A percentile compares a stretch with the other conserved stretches of the same genome.
These are phyloP conservation scores for Dalbergia cultrata DNA, from an alignment of 306 rosid genomes.

Conservation along the genomic window DNA sequence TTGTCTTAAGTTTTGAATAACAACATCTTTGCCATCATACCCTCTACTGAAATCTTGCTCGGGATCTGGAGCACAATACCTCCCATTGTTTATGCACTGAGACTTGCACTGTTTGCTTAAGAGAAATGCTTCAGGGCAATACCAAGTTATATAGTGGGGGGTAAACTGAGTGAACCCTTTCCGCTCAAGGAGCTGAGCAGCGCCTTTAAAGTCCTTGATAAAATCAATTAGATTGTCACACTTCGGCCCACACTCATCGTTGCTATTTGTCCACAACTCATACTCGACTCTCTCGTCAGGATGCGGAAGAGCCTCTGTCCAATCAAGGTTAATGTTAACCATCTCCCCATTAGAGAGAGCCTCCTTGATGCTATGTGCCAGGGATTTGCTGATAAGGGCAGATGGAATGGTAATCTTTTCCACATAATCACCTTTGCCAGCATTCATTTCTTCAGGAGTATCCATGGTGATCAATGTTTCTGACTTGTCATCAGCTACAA, in stretches of 20 bases:
- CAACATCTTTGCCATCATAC: slow-evolving; percentile 96
- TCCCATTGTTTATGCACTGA: slow-evolving; percentile 90
- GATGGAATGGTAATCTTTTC: slow-evolving; percentile 86
- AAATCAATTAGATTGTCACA: slow-evolving; percentile 87
- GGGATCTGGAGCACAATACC: slow-evolving; percentile 98
- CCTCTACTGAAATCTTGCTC: slow-evolving; percentile 93
- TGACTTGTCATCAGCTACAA: slow-evolving; percentile 81
- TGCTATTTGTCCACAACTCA: slow-evolving; percentile 96
- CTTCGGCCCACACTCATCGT: slow-evolving; percentile 92
- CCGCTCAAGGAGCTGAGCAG: slow-evolving; percentile 89
- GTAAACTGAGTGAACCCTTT: slow-evolving; percentile 88
- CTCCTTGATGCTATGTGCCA: slow-evolving; percentile 83
- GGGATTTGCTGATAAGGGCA: slow-evolving; percentile 79
- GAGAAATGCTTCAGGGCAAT: slow-evolving; percentile 84
- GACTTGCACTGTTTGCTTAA: slow-evolving; percentile 87
- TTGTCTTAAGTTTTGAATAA: slow-evolving; percentile 90
- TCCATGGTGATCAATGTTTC: slow-evolving; percentile 95
- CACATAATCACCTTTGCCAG: slow-evolving; percentile 68
- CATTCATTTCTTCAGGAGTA: slow-evolving; percentile 81
- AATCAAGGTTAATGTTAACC: slow-evolving; percentile 87
- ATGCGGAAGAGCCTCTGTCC: slow-evolving; percentile 99
- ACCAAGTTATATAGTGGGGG: slow-evolving; percentile 96
- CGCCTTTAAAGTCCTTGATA: slow-evolving; percentile 81
- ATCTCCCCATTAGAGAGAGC: slow-evolving; percentile 71
- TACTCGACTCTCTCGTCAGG: slow-evolving; percentile 98